Percentiles rank a stretch among this genome's conserved stretches.
These are phyloP conservation scores for Teunomyces gatunensis DNA, from an alignment of 805 yeast genomes.

Conservation along the genomic window DNA sequence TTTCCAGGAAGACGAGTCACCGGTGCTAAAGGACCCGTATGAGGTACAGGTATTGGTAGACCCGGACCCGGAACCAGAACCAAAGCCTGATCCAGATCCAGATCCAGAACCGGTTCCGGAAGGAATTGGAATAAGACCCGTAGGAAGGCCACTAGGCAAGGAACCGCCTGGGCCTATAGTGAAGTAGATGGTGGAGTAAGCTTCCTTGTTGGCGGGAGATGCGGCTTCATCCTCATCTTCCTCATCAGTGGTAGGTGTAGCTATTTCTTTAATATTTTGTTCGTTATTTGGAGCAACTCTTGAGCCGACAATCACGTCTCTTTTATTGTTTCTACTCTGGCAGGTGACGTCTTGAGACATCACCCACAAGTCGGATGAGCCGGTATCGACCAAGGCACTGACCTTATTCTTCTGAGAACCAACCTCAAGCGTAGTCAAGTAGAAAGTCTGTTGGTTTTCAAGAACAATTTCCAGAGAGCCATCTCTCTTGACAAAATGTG, in stretches of 20 bases:
- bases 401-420: slow-evolving; percentile 29
- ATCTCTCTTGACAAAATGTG: slow-evolving; percentile 16
- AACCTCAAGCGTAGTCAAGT: slow-evolving; percentile 25
- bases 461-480: slow-evolving; percentile 18
- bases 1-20: slow-evolving; percentile 36
- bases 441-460: slow-evolving; percentile 27
- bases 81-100: not conserved
- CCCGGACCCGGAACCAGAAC: slow-evolving; percentile 4
- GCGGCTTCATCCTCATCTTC: not conserved
- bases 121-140: not conserved
- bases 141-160: slow-evolving; percentile 2
- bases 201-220: not conserved
- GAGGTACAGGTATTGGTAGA: slow-evolving; percentile 38
- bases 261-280: not conserved
- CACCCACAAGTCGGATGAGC: slow-evolving; percentile 44
- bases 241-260: slow-evolving; percentile 1
- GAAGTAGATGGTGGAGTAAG: slow-evolving; percentile 1
- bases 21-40: slow-evolving; percentile 49
- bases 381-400: slow-evolving; percentile 39
- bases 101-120: slow-evolving; percentile 5
- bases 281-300: not conserved
- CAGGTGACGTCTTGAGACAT: slow-evolving; percentile 32
- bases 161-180: slow-evolving; percentile 1
- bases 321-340: slow-evolving; percentile 2
- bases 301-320: slow-evolving; percentile 4